Conservation (phyloP, 176 grass and related monocot genomes). For the Oryza punctata region DNA sequence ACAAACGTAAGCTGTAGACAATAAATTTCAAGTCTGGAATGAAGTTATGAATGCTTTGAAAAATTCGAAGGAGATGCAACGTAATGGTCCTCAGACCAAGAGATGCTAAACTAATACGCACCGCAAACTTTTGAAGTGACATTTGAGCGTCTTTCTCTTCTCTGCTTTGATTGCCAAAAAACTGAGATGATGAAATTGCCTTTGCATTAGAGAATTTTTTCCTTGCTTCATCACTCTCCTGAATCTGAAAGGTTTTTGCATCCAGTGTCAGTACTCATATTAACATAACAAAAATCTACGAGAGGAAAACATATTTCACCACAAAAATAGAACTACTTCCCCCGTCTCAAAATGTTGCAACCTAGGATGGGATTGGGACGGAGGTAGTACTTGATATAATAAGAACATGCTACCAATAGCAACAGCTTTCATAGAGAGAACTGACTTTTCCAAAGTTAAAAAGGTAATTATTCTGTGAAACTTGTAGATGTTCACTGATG, state of each 20-base stretch:
- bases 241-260: conserved; percentile 44
- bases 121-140: conserved; percentile 74
- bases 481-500: not conserved
- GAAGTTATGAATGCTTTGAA: not conserved
- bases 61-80: not conserved
- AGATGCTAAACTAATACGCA: conserved; percentile 29
- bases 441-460: not conserved
- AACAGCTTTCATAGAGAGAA: not conserved
- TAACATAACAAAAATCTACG: not conserved
- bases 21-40: not conserved
- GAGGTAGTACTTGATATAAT: not conserved
- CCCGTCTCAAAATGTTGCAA: no score
- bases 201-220: conserved; percentile 88
- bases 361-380: no score
- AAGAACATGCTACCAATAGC: not conserved
- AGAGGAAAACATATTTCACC: not conserved
- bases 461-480: not conserved
- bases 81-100: not conserved
- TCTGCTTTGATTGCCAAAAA: conserved; percentile 63
- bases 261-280: not conserved
- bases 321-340: not conserved
- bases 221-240: conserved; percentile 76
- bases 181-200: conserved; percentile 78
- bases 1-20: not conserved
- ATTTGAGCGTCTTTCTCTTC: conserved; percentile 64